phyloP scores from a whole-genome alignment of 163 green algal genomes.

The Scenedesmus sp. region DNA sequence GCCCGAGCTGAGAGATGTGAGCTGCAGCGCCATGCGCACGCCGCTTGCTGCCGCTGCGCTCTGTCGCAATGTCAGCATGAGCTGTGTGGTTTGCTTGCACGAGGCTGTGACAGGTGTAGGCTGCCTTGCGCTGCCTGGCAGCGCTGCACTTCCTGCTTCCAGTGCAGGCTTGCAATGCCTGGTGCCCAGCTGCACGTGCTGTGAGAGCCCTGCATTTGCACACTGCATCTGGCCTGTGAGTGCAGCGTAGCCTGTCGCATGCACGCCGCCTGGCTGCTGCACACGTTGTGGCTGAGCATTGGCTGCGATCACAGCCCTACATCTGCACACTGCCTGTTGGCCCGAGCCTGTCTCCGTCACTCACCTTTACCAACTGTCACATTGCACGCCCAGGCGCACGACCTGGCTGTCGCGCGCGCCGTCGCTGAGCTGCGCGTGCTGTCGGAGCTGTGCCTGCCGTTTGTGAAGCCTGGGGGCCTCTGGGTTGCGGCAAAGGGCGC shows the following conservation, averaged over 20 bases:
- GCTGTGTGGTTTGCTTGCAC: not conserved
- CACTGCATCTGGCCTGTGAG: too few species aligned
- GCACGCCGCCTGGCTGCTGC: conserved; percentile 81
- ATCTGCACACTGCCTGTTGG: not conserved
- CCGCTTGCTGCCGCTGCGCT: too few species aligned
- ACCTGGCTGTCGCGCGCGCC: conserved; percentile 86
- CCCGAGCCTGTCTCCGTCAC: not conserved
- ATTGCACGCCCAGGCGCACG: conserved; percentile 65
- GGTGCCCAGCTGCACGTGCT: too few species aligned
- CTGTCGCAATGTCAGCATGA: too few species aligned
- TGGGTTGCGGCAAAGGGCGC: conserved; percentile 89
- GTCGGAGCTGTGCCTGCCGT: conserved; percentile 91
- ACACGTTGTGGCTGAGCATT: conserved; percentile 87
- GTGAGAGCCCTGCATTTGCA: too few species aligned
- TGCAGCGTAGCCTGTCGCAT: too few species aligned
- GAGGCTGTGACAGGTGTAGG: not conserved
- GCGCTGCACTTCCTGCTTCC: too few species aligned
- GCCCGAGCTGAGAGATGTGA: conserved; percentile 56
- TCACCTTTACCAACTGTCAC: not conserved
- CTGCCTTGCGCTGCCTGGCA: not conserved
- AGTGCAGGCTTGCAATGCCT: too few species aligned
- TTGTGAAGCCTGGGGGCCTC: conserved; percentile 80
- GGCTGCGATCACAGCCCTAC: not conserved
- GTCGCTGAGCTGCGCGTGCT: conserved; percentile 88
- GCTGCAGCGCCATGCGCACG: not conserved